Evolutionary conservation across 768 basidiomycete genomes (phyloP), one percentile per base, ranked within the genome.

Genomic region (Polyporus arcularius): DNA sequence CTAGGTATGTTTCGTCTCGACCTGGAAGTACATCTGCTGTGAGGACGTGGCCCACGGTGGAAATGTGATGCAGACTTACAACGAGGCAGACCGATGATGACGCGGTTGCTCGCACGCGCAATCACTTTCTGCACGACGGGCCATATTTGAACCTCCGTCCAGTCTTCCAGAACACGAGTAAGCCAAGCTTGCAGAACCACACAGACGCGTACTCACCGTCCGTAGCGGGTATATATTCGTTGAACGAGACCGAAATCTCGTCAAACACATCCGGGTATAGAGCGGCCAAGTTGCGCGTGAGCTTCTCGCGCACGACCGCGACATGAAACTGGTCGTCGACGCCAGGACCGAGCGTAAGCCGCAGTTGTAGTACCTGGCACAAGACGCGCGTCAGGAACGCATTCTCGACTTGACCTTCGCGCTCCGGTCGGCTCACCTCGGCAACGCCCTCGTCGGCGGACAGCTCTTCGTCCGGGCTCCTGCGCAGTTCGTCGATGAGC

Each of bases 401-500:
- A 32, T 2, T 40, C n/a, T 18, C 15, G 1, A 12, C 7, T 12
- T 15, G 8, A 45, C 43, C 43, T 0, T 8, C n/a, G n/a, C 43
- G 16, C n/a, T 16, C 12, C 16, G 18, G 26, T 18, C 12, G 31
- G 43, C 65, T 10, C 21, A 82, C 83, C 43, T 79, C 78, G 47
- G 70, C 60, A 42, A 77, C 70, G 1, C 76, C 77, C 28, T 77
- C 74, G 58, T 70, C 64, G 38, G 77, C 72, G 43, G 81, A 83
- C 5, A 84, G 70, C 35, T 74, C 73, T 18, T 80, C 74, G 50
- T 82, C 82, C 4, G 78, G 71, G 18, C 78, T 77, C 58, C 70
- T 77, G 40, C 82, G 77, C 14, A 87, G 69, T 55, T 86, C 85
- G 15, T 85, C 80, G n/a, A 85, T 72, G 40, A 79, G 71, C 31